Evolutionary conservation across 139 green algal genomes (phyloP), one percentile per base, ranked within the genome.

Genomic region (Closterium sp.): DNA sequence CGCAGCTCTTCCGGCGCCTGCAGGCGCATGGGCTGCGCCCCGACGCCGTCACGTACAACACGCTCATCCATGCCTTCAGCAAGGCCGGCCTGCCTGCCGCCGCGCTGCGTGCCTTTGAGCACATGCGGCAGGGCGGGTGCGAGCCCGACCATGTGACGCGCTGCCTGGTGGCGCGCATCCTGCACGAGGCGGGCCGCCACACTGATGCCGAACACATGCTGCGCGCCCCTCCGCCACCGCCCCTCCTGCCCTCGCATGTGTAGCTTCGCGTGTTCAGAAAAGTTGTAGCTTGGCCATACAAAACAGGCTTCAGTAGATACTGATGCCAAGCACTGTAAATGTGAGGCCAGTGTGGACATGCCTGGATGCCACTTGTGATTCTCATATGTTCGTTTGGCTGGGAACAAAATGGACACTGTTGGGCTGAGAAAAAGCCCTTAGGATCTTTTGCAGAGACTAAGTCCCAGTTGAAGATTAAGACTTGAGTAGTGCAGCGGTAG

Each of bases 1-100:
- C 69, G 32, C 34, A 88, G 31, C 32, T 92, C 25, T 93, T 93
- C n/a, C 55, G 55, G 1, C 43, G 43, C 19, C 92, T 93, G 90
- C 32, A 69, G 31, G 87, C 55, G 33, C 33, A 87, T 4, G 90
- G 90, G 28, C 25, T 93, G 33, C 36, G 30, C 31, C 90, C 90
- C 64, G 66, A 93, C 66, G 33, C 38, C 28, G 90, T 93, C n/a
- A 92, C 64, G 0, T 93, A 93, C 84, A 93, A 87, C 38, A 92
- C 86, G 34, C 87, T 93, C n/a, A 89, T 93, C 21, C 55, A 84
- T 35, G 90, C 69, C 6, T 30, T 85, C 32, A 87, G n/a, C 36
- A 90, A 89, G n/a, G 87, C 87, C 23, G 87, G 87, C 34, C 88
- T 85, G 88, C 36, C 84, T 12, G 55, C 9, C 31, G 43, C 88